phyloP scores from a whole-genome alignment of 2,329 filamentous ascomycete species.

The Paecilomyces variotii region DNA sequence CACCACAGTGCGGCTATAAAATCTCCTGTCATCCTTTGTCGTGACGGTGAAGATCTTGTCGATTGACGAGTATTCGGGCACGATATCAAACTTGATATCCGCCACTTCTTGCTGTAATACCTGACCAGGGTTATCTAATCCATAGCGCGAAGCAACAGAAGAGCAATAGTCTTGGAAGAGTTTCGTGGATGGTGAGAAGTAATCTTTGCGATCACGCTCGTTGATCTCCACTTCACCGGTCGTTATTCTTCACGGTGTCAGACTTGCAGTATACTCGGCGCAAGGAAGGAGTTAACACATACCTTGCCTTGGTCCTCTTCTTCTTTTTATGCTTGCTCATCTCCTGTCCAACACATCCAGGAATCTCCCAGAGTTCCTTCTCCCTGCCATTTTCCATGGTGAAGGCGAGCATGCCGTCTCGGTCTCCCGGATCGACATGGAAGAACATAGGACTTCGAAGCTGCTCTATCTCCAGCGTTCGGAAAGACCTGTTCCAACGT shows the following conservation, averaged over 20 bases:
- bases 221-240: conserved; percentile 48
- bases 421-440: conserved; percentile 67
- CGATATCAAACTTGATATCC: conserved; percentile 53
- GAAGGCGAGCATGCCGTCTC: conserved; percentile 64
- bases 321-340: conserved; percentile 69
- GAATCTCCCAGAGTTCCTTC: conserved; percentile 60
- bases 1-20: conserved; percentile 57
- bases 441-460: conserved; percentile 76
- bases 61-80: conserved; percentile 34
- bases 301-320: conserved; percentile 39
- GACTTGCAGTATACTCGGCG: background rate
- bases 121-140: conserved; percentile 43
- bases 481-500: conserved; percentile 63
- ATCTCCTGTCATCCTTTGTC: conserved; percentile 44
- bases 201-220: conserved; percentile 60
- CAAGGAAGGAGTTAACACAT: conserved; percentile 27
- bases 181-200: conserved; percentile 55
- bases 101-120: conserved; percentile 54
- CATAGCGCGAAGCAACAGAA: conserved; percentile 51
- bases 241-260: conserved; percentile 18
- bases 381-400: conserved; percentile 55
- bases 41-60: conserved; percentile 58
- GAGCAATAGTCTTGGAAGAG: conserved; percentile 58
- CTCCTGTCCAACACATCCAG: conserved; percentile 69
- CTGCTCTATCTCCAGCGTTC: conserved; percentile 60